phyloP scores from a whole-genome alignment of 495 filamentous ascomycete species.

The Penicillium riverlandense region DNA sequence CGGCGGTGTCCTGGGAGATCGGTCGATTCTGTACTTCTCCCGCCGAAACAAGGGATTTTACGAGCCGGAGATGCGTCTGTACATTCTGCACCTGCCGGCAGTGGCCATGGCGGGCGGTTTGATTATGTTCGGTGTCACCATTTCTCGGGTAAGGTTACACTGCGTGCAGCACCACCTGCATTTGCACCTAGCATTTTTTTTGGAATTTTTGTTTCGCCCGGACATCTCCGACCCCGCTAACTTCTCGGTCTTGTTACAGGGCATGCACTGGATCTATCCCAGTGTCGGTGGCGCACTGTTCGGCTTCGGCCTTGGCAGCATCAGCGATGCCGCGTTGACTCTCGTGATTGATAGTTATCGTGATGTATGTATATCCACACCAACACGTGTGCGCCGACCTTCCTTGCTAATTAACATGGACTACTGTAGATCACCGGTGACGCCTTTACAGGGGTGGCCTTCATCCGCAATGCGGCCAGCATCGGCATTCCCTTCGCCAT shows the following conservation, averaged over 20 bases:
- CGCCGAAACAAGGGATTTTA: constrained; percentile 32
- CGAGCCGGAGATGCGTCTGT: constrained; percentile 39
- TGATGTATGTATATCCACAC: constrained; percentile 11
- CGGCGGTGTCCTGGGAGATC: constrained; percentile 32
- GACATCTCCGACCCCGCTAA: no score
- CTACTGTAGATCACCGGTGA: constrained; percentile 24
- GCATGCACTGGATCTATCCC: constrained; percentile 31
- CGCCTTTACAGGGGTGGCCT: constrained; percentile 27
- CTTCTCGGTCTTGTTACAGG: constrained; percentile 8
- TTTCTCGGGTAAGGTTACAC: constrained; percentile 15
- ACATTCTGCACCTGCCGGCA: constrained; percentile 27
- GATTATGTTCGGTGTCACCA: constrained; percentile 30
- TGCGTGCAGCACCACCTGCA: not conserved
- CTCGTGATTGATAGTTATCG: constrained; percentile 30
- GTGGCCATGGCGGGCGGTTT: constrained; percentile 20
- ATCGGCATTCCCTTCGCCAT: constrained; percentile 31
- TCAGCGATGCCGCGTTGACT: constrained; percentile 26
- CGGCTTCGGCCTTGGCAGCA: constrained; percentile 26
- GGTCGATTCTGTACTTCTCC: constrained; percentile 28
- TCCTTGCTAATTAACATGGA: no score
- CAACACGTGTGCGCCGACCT: no score
- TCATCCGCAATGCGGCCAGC: constrained; percentile 25
- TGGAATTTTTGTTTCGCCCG: no score
- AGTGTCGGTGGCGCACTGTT: constrained; percentile 26
- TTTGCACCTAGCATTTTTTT: no score